Evolutionary conservation across 2,329 filamentous ascomycete species (phyloP).

Genomic region (Penicillium sp.): DNA sequence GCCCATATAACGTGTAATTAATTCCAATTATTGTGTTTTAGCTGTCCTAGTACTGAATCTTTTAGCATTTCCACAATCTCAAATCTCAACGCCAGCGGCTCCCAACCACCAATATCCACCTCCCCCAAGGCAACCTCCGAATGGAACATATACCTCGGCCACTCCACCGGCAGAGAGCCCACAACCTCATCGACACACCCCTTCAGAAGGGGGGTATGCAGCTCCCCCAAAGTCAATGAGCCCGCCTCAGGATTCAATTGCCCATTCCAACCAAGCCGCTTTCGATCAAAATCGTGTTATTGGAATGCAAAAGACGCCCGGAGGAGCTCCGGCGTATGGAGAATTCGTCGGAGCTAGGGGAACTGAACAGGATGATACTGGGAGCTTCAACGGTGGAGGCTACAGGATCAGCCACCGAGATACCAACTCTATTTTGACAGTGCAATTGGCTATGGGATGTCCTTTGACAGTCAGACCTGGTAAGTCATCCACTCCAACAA

Average conservation of each 20-base stretch:
- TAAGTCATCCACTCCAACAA: conserved; percentile 27
- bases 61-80: not conserved
- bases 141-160: conserved; percentile 4
- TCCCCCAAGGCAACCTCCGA: not conserved
- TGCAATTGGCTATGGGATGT: conserved; percentile 86
- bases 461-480: conserved; percentile 77
- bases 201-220: conserved; percentile 2
- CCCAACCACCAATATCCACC: not conserved
- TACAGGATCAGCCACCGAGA: conserved; percentile 92
- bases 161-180: conserved; percentile 8
- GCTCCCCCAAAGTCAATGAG: not conserved
- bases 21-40: too few relatives aligned
- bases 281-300: conserved; percentile 7
- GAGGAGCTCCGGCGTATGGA: conserved; percentile 46
- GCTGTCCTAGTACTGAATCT: not conserved
- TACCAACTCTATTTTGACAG: conserved; percentile 81
- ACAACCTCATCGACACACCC: not conserved
- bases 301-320: conserved; percentile 31
- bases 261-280: not conserved
- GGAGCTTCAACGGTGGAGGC: conserved; percentile 95
- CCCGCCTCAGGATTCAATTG: not conserved
- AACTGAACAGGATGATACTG: conserved; percentile 75
- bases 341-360: conserved; percentile 65
- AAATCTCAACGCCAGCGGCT: too few relatives aligned
- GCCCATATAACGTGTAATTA: conserved; percentile 19